These are phyloP conservation scores for Capsicum baccatum DNA, from an alignment of 257 asterid genomes.

Conservation along the genomic window DNA sequence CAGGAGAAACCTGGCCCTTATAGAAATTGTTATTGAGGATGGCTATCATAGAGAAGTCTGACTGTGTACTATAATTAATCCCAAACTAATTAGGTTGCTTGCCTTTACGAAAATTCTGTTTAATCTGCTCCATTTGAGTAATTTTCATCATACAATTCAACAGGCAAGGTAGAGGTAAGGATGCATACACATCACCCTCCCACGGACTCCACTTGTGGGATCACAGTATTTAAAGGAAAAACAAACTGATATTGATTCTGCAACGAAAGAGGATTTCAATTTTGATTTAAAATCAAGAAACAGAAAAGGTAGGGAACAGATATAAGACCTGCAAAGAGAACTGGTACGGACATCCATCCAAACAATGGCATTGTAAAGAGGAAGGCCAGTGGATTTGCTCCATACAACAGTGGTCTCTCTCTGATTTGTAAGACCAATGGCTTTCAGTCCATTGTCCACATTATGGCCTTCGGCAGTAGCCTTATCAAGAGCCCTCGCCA, in stretches of 20 bases:
- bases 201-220: too few relatives aligned
- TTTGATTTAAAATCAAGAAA: not conserved
- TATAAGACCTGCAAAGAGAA: slow-evolving; percentile 78
- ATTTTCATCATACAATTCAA: not conserved
- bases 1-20: not conserved
- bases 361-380: slow-evolving; percentile 93
- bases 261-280: not conserved
- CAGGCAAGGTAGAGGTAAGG: too few relatives aligned
- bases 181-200: too few relatives aligned
- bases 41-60: too few relatives aligned
- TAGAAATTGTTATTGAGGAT: too few relatives aligned
- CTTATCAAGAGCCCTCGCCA: slow-evolving; percentile 83
- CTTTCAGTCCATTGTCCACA: slow-evolving; percentile 79
- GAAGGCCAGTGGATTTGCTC: slow-evolving; percentile 93
- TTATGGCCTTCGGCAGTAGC: slow-evolving; percentile 88
- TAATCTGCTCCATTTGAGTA: not conserved
- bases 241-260: not conserved
- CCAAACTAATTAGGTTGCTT: slow-evolving; percentile 1
- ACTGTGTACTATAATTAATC: not conserved
- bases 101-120: not conserved
- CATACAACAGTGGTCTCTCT: slow-evolving; percentile 94
- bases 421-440: slow-evolving; percentile 96
- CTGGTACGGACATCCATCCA: slow-evolving; percentile 99
- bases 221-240: not conserved
- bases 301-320: not conserved